Percentiles rank a stretch among this genome's conserved stretches.
Conservation (phyloP, 2,329 filamentous ascomycete genomes). For the Harringtonia lauricola region DNA sequence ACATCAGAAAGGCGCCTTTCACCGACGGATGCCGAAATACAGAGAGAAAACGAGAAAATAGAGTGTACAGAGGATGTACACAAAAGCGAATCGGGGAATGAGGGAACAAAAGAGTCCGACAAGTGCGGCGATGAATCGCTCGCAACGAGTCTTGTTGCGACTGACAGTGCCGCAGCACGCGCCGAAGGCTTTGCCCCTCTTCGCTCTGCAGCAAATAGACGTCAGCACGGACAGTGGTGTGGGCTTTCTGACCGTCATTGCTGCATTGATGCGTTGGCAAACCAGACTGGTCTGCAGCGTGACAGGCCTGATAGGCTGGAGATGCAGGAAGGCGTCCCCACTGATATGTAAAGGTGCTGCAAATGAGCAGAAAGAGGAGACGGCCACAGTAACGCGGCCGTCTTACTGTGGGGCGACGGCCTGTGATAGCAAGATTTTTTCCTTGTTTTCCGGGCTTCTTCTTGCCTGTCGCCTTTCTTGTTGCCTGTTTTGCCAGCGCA, state of each 20-base stretch:
- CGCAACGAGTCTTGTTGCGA: too few relatives aligned
- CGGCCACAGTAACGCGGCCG: background rate
- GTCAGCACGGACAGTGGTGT: too few relatives aligned
- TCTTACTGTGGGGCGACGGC: too few relatives aligned
- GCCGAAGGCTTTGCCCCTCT: background rate
- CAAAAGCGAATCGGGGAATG: too few relatives aligned
- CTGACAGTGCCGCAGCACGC: too few relatives aligned
- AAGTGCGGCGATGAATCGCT: too few relatives aligned
- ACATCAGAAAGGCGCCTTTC: too few relatives aligned
- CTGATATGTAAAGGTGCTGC: background rate
- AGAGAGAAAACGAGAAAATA: too few relatives aligned
- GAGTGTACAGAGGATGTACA: too few relatives aligned
- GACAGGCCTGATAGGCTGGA: background rate
- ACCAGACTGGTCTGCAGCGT: background rate
- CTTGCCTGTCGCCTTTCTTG: background rate
- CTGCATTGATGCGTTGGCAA: slow-evolving; percentile 32
- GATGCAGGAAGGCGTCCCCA: background rate
- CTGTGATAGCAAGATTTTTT: background rate
- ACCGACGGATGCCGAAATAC: too few relatives aligned
- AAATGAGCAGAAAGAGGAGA: background rate
- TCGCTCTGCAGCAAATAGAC: background rate
- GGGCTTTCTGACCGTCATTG: background rate
- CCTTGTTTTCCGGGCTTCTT: background rate
- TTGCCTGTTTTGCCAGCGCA: background rate
- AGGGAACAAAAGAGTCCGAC: too few relatives aligned